Evolutionary conservation across 2,329 filamentous ascomycete species (phyloP).

Genomic region (Apiospora sp.): DNA sequence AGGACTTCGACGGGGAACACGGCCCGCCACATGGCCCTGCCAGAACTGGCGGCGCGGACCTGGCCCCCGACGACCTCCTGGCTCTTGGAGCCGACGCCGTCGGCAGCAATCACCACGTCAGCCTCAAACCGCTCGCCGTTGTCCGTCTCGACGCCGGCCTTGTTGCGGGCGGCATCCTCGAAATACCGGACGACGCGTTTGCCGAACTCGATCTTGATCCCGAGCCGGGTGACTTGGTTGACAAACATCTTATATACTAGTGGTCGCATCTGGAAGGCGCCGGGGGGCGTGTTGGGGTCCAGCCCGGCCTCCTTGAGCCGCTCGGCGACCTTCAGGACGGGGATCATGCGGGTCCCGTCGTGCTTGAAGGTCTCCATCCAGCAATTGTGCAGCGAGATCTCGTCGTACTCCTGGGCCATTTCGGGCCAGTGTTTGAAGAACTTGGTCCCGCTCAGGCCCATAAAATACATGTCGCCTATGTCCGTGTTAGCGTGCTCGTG

Average conservation of each 20-base stretch:
- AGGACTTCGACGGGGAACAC: not conserved
- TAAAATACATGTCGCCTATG: slow-evolving; percentile 66
- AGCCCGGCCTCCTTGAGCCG: slow-evolving; percentile 49
- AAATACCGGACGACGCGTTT: slow-evolving; percentile 57
- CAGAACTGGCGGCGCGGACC: slow-evolving; percentile 51
- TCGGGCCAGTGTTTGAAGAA: slow-evolving; percentile 65
- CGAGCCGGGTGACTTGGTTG: slow-evolving; percentile 54
- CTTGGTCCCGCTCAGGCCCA: slow-evolving; percentile 63
- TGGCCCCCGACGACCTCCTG: slow-evolving; percentile 36
- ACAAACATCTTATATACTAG: slow-evolving; percentile 64
- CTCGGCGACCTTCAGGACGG: slow-evolving; percentile 56
- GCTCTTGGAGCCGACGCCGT: slow-evolving; percentile 23
- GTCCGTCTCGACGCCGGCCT: slow-evolving; percentile 56
- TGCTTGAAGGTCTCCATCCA: slow-evolving; percentile 66
- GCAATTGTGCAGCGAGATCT: slow-evolving; percentile 60
- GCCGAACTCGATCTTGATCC: slow-evolving; percentile 56
- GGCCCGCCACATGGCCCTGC: slow-evolving; percentile 51
- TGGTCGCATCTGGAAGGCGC: slow-evolving; percentile 63
- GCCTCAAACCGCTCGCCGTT: slow-evolving; percentile 53
- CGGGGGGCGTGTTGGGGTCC: slow-evolving; percentile 56
- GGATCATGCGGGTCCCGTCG: slow-evolving; percentile 56
- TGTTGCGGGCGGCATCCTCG: slow-evolving; percentile 50
- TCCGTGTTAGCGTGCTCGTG: not conserved
- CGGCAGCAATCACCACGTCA: slow-evolving; percentile 23
- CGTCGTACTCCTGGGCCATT: slow-evolving; percentile 57